Percentiles rank a stretch among this genome's conserved stretches.
Evolutionary conservation across 306 rosid species (phyloP).

Genomic region (Vigna mungo): DNA sequence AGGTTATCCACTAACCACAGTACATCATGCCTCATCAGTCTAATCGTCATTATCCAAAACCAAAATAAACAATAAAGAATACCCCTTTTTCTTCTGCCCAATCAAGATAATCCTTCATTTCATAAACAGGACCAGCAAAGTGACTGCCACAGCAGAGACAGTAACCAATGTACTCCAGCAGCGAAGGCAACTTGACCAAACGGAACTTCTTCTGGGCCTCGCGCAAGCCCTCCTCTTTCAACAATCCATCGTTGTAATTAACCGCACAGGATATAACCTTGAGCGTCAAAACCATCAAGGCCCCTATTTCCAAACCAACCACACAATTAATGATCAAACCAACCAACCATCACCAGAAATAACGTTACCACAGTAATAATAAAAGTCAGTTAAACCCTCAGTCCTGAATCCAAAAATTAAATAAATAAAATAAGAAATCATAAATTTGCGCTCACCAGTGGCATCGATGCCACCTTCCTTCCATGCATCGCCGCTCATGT

Average conservation of each 20-base stretch:
- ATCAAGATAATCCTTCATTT: slow-evolving; percentile 91
- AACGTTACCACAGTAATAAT: not conserved
- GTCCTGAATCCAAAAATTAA: not conserved
- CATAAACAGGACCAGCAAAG: slow-evolving; percentile 97
- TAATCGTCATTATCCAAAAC: not conserved
- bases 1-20: not conserved
- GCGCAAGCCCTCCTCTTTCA: slow-evolving; percentile 84
- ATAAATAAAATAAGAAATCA: not conserved
- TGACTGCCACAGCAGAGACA: slow-evolving; percentile 95
- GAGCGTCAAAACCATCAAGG: slow-evolving; percentile 90
- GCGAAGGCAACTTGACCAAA: slow-evolving; percentile 72
- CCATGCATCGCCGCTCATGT: slow-evolving; percentile 99
- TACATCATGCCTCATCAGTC: not conserved
- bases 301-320: slow-evolving; percentile 59
- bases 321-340: slow-evolving; percentile 43
- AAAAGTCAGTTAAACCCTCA: not conserved
- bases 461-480: slow-evolving; percentile 99
- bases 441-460: slow-evolving; percentile 72
- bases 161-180: slow-evolving; percentile 83
- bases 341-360: not conserved
- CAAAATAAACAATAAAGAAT: slow-evolving; percentile 17
- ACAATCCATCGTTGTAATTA: slow-evolving; percentile 85
- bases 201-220: slow-evolving; percentile 89
- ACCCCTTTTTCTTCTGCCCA: slow-evolving; percentile 97
- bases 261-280: slow-evolving; percentile 90